Base-by-base conservation (phyloP, 192 early-diverging fungal species). In the Diversispora epigaea region DNA sequence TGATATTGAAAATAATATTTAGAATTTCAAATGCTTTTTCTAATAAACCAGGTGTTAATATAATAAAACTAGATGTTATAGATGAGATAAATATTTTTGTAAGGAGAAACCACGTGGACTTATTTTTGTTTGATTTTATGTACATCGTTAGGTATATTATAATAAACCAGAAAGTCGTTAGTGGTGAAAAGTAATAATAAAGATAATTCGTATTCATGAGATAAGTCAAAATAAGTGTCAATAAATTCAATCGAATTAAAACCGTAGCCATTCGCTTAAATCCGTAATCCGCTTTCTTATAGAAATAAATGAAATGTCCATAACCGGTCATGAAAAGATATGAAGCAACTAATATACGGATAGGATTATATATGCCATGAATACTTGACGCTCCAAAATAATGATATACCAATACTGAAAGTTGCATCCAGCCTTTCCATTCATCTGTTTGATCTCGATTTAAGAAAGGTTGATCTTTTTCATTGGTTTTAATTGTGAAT, bases 341-440 rank as follows among this genome's bases (percentile, higher is more conserved):
- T 43, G 87, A 85, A 25, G 90, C 91, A 2, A 94, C 93, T 64
- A 92, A 77, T 52, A 90, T 82, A 6, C 93, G 89, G 19, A 94
- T 88, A 0, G 87, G 84, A 68, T 90, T 88, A 80, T 94, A 94
- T 52, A 94, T 89, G 0, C 78, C 82, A 1, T 87, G 72, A 10
- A 87, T 81, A 17, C 80, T 82, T 3, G 89, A 91, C 0, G 91
- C 91, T 32, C 88, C 91, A 56, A 86, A 79, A 76, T 88, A 86
- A 76, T 94, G 93, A 76, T 94, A 94, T 11, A 89, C 80, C 25
- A 91, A 78, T 54, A 91, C 87, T 17, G 83, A 65, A 3, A 93
- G 75, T 82, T 94, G 93, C 93, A 94, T 94, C 93, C 93, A 94
- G 0, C 93, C 93, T 76, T 91, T 92, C 93, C 93, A 94, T 78